These are phyloP conservation scores for Trapa bicornis DNA, from an alignment of 345 rosid genomes.

Conservation along the genomic window DNA sequence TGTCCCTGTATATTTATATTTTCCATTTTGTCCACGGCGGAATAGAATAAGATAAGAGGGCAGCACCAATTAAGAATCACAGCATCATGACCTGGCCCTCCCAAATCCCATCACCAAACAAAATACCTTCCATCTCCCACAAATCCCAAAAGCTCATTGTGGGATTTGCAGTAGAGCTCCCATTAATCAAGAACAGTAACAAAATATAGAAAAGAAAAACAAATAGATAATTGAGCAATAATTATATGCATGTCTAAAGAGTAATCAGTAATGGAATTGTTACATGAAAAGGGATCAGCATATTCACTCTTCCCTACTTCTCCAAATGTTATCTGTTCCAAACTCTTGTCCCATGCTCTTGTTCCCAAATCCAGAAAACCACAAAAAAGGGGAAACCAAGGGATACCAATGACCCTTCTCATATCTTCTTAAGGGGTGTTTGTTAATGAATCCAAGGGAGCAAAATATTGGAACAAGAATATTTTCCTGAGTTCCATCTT, in stretches of 20 bases:
- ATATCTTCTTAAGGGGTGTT: conserved; percentile 8
- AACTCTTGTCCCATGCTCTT: conserved; percentile 6
- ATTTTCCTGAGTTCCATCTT: conserved; percentile 11
- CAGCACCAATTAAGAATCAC: neutral
- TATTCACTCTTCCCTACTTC: conserved; percentile 6
- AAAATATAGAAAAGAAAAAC: neutral
- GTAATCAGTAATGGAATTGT: conserved; percentile 14
- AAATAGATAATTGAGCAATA: neutral
- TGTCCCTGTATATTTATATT: neutral
- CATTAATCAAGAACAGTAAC: neutral
- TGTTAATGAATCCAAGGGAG: conserved; percentile 15
- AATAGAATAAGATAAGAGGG: too few relatives aligned
- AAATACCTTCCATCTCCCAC: neutral
- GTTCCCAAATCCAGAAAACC: neutral
- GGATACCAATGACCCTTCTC: conserved; percentile 8
- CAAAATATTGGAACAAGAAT: conserved; percentile 7
- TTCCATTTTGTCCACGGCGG: neutral
- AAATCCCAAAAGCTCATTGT: neutral
- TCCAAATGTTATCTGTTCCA: conserved; percentile 13
- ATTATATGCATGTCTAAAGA: conserved; percentile 3
- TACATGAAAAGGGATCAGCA: conserved; percentile 16
- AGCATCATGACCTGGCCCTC: neutral
- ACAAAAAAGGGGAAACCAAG: conserved; percentile 10
- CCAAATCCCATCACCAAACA: neutral
- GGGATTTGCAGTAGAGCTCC: neutral